Conservation (phyloP, 140 eudicot species). For the Senecio squalidus region DNA sequence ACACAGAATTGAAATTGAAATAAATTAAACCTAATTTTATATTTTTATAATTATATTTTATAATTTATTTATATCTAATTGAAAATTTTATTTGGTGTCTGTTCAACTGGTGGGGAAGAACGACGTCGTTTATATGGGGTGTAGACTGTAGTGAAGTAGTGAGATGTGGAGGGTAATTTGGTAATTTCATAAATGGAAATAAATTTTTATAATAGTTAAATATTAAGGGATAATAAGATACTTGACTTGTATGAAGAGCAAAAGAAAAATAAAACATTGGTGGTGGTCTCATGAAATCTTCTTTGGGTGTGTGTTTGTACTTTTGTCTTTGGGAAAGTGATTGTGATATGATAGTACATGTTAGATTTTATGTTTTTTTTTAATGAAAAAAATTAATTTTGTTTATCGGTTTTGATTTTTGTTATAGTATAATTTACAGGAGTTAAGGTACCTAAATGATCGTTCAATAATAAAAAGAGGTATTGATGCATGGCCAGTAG, state of each 20-base stretch:
- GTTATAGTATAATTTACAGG: no score
- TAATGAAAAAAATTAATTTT: no score
- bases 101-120: slow-evolving; percentile 19
- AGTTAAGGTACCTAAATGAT: no score
- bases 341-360: background rate
- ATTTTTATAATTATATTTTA: no score
- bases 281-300: background rate
- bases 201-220: background rate
- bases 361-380: no score
- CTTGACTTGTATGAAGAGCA: slow-evolving; percentile 22
- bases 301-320: background rate
- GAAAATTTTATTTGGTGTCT: slow-evolving; percentile 32
- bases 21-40: no score
- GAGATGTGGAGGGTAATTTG: slow-evolving; percentile 12
- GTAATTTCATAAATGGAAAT: background rate
- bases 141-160: background rate
- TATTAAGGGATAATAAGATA: slow-evolving; percentile 6
- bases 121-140: slow-evolving; percentile 22
- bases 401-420: no score
- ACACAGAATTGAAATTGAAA: no score
- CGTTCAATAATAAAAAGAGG: no score
- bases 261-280: background rate
- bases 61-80: slow-evolving; percentile 34
- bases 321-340: background rate
- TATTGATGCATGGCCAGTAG: no score